Base-by-base conservation (phyloP, 805 yeast genomes). In the Yarrowia porcina region DNA sequence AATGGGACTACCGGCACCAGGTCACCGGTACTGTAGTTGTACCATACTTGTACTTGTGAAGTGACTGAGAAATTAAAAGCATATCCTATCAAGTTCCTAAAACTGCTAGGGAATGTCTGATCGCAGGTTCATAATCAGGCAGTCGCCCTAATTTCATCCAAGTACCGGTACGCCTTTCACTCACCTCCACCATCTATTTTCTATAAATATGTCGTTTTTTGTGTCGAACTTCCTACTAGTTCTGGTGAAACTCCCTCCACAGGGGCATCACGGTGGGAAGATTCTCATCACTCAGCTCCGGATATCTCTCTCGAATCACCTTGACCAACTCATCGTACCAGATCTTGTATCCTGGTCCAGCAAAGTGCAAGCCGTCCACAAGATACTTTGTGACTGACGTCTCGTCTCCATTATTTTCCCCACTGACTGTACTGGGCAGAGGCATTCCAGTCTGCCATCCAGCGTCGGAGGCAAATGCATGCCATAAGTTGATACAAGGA, bases 351-450 rank as follows among this genome's bases (percentile, higher is more conserved):
- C 84, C 86, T 30, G 73, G 69, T 0, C 83, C 82, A 2, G 81
- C 75, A 70, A 76, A 87, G 71, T 88, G 92, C 44, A 88, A 70
- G 4, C 91, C 91, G 65, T 82, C 86, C 13, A 70, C 65, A 13
- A 83, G 68, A 8, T 82, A 67, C 15, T 62, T 62, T 9, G 35
- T 27, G n/a, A 69, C 61, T 12, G 64, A 17, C 15, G 42, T 20
- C 44, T 61, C 61, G 35, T 61, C 39, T 21, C 41, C 59, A 32
- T 45, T 61, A 4, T 23, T 66, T 11, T 56, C 39, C 9, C 63
- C 44, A 9, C 68, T 68, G 9, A 69, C 65, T 0, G 67, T 42
- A n/a, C 69, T 66, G 38, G 68, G 69, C 13, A 57, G 64, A 10
- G 41, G 42, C 23, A 23, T n/a, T n/a, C 68, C 71, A 1, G 77